These are phyloP conservation scores for Aspergillus sp. DNA, from an alignment of 2,329 filamentous ascomycete species.

Conservation along the genomic window DNA sequence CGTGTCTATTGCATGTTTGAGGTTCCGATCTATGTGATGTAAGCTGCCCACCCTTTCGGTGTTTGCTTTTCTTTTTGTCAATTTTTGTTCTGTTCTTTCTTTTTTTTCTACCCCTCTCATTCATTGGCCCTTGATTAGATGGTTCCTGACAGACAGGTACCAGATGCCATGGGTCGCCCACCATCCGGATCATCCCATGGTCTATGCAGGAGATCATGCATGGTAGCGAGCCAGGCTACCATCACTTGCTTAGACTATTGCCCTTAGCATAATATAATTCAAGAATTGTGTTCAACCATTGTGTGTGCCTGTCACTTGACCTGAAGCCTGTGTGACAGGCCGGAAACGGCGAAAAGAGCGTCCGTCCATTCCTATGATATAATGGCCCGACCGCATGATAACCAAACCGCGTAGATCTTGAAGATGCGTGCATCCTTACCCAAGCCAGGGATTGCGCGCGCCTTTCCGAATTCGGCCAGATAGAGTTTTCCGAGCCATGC, in stretches of 20 bases:
- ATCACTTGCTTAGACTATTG: background rate
- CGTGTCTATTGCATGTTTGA: background rate
- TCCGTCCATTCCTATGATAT: constrained; percentile 1
- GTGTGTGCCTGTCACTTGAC: too few relatives aligned
- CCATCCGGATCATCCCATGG: background rate
- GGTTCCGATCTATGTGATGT: background rate
- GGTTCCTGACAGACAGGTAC: background rate
- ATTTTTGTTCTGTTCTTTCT: background rate
- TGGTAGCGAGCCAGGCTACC: constrained; percentile 8
- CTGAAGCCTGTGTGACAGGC: background rate
- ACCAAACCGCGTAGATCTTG: background rate
- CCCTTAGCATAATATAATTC: background rate
- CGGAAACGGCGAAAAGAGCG: background rate
- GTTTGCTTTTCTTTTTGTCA: too few relatives aligned
- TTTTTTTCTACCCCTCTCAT: background rate
- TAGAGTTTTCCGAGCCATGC: constrained; percentile 22
- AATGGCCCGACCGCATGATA: constrained; percentile 3
- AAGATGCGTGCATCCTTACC: background rate
- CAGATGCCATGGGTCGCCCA: background rate
- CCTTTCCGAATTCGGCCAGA: constrained; percentile 21
- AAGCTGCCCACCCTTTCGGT: background rate
- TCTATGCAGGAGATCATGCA: background rate
- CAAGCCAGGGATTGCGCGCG: constrained; percentile 15
- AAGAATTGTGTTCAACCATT: too few relatives aligned
- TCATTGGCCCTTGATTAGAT: background rate